phyloP scores from a whole-genome alignment of 345 rosid genomes.

The Rubroshorea leprosula region DNA sequence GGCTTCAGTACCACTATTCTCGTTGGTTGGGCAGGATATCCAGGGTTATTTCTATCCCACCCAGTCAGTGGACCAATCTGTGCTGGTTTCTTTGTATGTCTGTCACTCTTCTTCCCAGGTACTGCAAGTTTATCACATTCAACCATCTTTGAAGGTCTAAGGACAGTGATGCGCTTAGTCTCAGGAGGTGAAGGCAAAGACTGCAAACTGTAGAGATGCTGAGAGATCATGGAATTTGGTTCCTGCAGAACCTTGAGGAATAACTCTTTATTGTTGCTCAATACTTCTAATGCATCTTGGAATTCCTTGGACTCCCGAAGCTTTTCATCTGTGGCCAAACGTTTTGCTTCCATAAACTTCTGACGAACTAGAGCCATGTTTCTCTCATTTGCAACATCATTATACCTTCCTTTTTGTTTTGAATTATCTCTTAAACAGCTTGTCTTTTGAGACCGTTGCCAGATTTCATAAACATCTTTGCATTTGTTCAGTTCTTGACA shows the following conservation, averaged over 20 bases:
- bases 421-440: conserved; percentile 38
- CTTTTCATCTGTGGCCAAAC: conserved; percentile 65
- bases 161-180: conserved; percentile 79
- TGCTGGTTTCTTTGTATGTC: conserved; percentile 34
- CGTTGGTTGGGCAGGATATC: conserved; percentile 59
- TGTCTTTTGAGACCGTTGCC: conserved; percentile 49
- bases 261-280: conserved; percentile 69
- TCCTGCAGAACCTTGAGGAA: conserved; percentile 71
- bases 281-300: conserved; percentile 72
- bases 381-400: conserved; percentile 31
- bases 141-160: conserved; percentile 73
- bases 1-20: conserved; percentile 91
- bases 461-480: conserved; percentile 59
- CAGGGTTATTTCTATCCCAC: conserved; percentile 38
- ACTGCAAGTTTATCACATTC: conserved; percentile 45
- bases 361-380: conserved; percentile 77
- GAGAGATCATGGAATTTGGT: conserved; percentile 62
- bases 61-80: conserved; percentile 32
- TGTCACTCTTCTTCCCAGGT: conserved; percentile 41
- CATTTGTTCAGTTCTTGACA: conserved; percentile 38
- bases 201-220: conserved; percentile 48
- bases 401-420: conserved; percentile 37
- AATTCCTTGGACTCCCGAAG: conserved; percentile 76
- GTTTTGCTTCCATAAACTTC: conserved; percentile 81
- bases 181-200: conserved; percentile 50